Base-by-base conservation (phyloP, 2,329 filamentous ascomycete species). In the Exophiala oligosperma region DNA sequence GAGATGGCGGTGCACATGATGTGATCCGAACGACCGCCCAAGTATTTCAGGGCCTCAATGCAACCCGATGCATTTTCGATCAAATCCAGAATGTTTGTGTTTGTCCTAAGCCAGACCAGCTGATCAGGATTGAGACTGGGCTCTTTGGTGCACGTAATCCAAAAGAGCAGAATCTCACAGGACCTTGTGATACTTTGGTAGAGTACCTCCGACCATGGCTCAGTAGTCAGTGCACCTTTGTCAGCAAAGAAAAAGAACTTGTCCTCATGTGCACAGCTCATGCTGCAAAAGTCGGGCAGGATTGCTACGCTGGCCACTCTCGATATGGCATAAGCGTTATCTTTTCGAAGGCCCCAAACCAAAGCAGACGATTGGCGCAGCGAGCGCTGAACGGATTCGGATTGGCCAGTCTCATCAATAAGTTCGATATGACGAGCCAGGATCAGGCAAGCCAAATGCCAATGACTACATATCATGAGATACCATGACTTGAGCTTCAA, bases 131-230 rank as follows among this genome's bases (percentile, higher is more conserved):
- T 12, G 51, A 44, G 51, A 53, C 23, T 44, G 51, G 35, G 51
- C 24, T 53, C 51, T 29, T 53, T 44, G 51, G 11, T 28, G 51
- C 51, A 53, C 7, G 51, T 38, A 53, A 53, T 53, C 51, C 51
- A 53, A 53, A 44, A 44, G 37, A 53, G 23, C 40, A 53, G 24
- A 24, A 53, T 44, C 40, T 53, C 37, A 46, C 51, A 53, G 17
- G 51, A 44, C 51, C 51, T 53, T 26, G 37, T 44, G 24, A 53
- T 44, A 44, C 35, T 44, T 44, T 53, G 51, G 51, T 44, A 53
- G 51, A 44, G 51, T 44, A 53, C 51, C 51, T 53, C 51, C 38
- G 51, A 53, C 51, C 51, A 53, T 53, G 51, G 51, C 51, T 53
- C 51, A 23, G 51, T 53, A 29, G 51, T 53, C 51, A 53, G 51